Evolutionary conservation across 2,329 filamentous ascomycete species (phyloP).

Genomic region (Aureobasidium leucospermi): DNA sequence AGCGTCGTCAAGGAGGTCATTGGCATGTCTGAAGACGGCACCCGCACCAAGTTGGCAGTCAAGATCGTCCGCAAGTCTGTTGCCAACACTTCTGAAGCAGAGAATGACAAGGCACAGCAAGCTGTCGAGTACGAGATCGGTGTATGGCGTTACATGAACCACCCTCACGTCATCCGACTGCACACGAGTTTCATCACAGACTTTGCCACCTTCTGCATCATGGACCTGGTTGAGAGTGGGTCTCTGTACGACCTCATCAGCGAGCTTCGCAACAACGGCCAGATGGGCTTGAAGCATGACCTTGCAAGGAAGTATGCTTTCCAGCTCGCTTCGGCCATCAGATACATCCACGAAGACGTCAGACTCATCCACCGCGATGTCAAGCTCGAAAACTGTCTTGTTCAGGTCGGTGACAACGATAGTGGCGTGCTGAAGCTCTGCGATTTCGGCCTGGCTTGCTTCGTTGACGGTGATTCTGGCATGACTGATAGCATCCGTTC

Average conservation of each 20-base stretch:
- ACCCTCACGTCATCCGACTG: constrained; percentile 55
- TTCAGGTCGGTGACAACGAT: constrained; percentile 35
- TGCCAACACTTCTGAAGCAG: constrained; percentile 46
- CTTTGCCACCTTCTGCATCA: constrained; percentile 63
- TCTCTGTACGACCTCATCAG: constrained; percentile 58
- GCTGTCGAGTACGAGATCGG: constrained; percentile 63
- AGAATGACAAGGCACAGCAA: constrained; percentile 59
- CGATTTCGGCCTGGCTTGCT: constrained; percentile 65
- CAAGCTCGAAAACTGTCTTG: constrained; percentile 61
- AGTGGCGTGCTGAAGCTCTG: constrained; percentile 55
- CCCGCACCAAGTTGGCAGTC: constrained; percentile 52
- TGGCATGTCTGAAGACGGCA: constrained; percentile 47
- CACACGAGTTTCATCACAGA: constrained; percentile 59
- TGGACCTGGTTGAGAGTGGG: constrained; percentile 55
- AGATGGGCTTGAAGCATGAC: constrained; percentile 40
- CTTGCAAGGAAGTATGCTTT: constrained; percentile 54
- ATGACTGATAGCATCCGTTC: constrained; percentile 31
- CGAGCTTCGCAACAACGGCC: constrained; percentile 38
- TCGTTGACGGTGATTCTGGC: constrained; percentile 49
- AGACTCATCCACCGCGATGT: constrained; percentile 60
- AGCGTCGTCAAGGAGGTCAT: constrained; percentile 60
- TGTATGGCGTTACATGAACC: constrained; percentile 58
- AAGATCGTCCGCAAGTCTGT: constrained; percentile 60
- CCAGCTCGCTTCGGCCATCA: constrained; percentile 56
- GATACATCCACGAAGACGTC: constrained; percentile 62